Base-by-base conservation (phyloP, 345 rosid species). In the Pistacia vera region DNA sequence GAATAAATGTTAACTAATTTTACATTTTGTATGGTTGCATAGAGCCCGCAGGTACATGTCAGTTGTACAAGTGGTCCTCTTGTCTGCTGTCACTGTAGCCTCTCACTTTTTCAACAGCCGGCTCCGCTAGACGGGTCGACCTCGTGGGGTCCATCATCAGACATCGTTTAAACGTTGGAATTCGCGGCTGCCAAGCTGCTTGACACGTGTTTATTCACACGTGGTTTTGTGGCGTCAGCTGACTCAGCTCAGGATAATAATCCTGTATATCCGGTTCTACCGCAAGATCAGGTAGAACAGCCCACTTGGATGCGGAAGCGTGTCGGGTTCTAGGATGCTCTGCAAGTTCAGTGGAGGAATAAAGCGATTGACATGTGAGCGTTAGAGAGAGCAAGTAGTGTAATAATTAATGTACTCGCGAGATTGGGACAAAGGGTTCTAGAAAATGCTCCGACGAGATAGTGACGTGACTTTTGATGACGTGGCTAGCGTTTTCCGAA, bases 401-500 rank as follows among this genome's bases (percentile, higher is more conserved):
- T 8, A 8, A 5, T 4, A 2, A 4, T 49, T 12, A 0, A 2
- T 18, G 4, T 48, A 73, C 76, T 33, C 35, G 3, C 68, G 61
- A 5, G 61, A 49, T 1, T 71, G 54, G 55, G 20, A 2, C 5
- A 1, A 8, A 22, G 8, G 16, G 4, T 8, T 13, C 8, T 28
- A 0, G 57, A 72, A 46, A 46, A 25, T 60, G 28, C 56, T 17
- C 58, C 13, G 22, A 46, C n/a, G 38, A 41, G 2, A 22, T 6
- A 44, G 44, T 28, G 14, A 49, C 66, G 22, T 3, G 44, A 1
- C 41, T 1, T 49, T 28, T 17, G 48, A 6, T 51, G 22, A 73
- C 70, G 38, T 73, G 69, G 63, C 38, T 20, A 73, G 16, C 62
- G 62, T 18, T 12, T 3, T 8, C 70, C 62, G 22, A 73, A 63